Evolutionary conservation across 2,329 filamentous ascomycete species (phyloP), one percentile per base, ranked within the genome.

Genomic region (Diplodia corticola): DNA sequence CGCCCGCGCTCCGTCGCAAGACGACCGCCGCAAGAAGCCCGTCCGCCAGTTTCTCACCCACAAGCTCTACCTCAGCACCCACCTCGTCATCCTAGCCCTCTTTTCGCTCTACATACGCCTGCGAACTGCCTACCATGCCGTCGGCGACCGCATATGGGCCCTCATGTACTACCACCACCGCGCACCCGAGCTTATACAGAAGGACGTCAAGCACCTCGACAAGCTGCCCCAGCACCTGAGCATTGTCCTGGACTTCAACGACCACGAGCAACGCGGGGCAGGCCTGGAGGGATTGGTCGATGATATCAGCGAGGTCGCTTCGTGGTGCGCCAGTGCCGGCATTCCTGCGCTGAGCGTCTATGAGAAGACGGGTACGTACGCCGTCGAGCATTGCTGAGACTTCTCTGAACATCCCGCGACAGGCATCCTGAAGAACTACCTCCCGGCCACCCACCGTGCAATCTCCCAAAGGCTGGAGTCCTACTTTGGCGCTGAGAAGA

Each of bases 121-220:
- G 67, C 89, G 93, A 67, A 89, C 92, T 75, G 87, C 88, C 65
- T 95, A 92, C 80, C 90, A 94, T 76, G 86, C 89, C 9, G 84
- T 96, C 59, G 83, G 88, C 71, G 91, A 95, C 76, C 89, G 91
- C 67, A 81, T 94, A 69, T 86, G 92, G 63, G 91, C 92, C 10
- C 86, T 98, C 68, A 83, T 96, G 64, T 93, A 94, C 77, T 95
- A 99, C 81, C 96, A 99, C 80, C 95, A 99, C 78, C 91, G 92
- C 63, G 96, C 94, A 0, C 95, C 95, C 7, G 92, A 96, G 75
- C 88, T 97, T 75, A 97, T 99, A 71, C 88, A 90, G 73, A 89
- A 90, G 73, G 95, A 99, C 80, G 89, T 98, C 28, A 88, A 88
- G 76, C 84, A 85, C 10, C 79, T 99, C 66, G 85, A 83, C 67